phyloP scores from a whole-genome alignment of 73 alveolate species.

The Paramecium tetraurelia region DNA sequence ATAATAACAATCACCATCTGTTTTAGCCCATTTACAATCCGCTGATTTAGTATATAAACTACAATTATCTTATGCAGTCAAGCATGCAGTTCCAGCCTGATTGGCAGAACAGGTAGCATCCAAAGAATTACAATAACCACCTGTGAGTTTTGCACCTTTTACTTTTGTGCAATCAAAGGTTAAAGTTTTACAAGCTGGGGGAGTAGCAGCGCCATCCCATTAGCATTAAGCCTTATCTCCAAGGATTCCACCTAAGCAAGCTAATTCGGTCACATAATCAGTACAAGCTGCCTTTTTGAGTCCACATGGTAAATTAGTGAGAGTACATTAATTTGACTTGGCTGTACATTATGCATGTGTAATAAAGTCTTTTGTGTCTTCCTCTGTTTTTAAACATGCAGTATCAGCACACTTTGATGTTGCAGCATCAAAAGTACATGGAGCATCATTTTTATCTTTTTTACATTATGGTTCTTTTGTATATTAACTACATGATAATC shows the following conservation, averaged over 20 bases:
- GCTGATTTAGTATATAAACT: not conserved
- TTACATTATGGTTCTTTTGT: not conserved
- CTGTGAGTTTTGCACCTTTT: not conserved
- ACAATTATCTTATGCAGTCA: not conserved
- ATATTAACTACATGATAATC: not conserved
- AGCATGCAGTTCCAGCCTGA: not conserved
- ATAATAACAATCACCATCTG: not conserved
- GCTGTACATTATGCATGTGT: not conserved
- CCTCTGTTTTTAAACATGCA: not conserved
- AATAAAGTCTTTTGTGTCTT: not conserved
- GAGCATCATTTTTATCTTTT: not conserved
- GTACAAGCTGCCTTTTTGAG: not conserved
- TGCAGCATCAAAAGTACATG: not conserved
- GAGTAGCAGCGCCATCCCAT: too few species aligned
- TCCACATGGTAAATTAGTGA: not conserved
- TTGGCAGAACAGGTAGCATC: not conserved
- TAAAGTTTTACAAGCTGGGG: not conserved
- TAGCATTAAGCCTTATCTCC: not conserved
- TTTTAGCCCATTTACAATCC: not conserved
- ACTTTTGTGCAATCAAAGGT: not conserved
- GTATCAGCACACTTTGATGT: not conserved
- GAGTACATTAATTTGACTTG: not conserved
- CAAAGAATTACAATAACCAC: not conserved
- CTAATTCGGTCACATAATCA: not conserved
- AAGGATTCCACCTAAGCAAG: not conserved